phyloP scores from a whole-genome alignment of 1,139 yeast species.

The Barnettozyma hawaiiensis region DNA sequence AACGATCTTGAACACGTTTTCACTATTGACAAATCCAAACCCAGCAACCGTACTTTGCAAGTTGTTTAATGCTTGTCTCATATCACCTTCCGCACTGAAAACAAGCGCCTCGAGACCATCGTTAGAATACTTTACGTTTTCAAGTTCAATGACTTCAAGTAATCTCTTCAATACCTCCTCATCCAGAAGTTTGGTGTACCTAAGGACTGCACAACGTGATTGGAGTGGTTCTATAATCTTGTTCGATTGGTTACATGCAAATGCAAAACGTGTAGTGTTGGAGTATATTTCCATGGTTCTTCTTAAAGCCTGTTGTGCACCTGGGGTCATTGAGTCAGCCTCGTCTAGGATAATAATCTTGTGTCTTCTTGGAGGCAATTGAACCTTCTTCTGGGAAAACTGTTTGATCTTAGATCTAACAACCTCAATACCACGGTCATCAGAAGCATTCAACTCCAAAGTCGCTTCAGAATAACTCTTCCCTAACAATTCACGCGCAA shows the following conservation, averaged over 20 bases:
- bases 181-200: conserved; percentile 77
- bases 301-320: conserved; percentile 95
- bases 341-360: conserved; percentile 90
- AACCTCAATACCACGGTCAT: conserved; percentile 93
- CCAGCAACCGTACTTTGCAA: conserved; percentile 93
- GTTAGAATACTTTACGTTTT: conserved; percentile 71
- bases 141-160: conserved; percentile 63
- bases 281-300: conserved; percentile 97
- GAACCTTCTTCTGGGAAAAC: conserved; percentile 90
- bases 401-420: conserved; percentile 90
- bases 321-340: conserved; percentile 98
- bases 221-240: conserved; percentile 96
- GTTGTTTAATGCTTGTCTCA: conserved; percentile 97
- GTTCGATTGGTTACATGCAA: conserved; percentile 92
- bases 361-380: conserved; percentile 67
- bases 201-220: conserved; percentile 90
- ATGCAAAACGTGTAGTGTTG: conserved; percentile 91
- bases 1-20: conserved; percentile 90
- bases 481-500: conserved; percentile 81
- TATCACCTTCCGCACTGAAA: conserved; percentile 98
- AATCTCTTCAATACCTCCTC: conserved; percentile 78
- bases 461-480: conserved; percentile 75
- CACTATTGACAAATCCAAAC: conserved; percentile 81
- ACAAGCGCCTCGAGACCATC: conserved; percentile 92
- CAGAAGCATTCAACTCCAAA: conserved; percentile 89